Conservation (phyloP, 257 asterid genomes). For the Mentha longifolia region DNA sequence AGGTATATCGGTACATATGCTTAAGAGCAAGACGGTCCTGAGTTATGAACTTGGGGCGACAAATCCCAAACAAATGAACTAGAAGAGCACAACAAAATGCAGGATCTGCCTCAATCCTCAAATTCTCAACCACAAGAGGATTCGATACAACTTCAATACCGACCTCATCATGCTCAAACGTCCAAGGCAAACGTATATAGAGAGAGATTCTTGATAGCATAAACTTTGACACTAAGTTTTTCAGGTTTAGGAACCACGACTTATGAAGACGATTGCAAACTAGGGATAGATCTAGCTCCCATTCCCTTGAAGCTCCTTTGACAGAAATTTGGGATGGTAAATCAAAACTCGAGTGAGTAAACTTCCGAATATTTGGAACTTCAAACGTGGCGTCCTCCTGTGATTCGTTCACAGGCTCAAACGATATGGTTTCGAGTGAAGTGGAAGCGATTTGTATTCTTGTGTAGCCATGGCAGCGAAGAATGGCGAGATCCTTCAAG, state of each 20-base stretch:
- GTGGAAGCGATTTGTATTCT: too few species aligned
- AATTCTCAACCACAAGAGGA: not conserved
- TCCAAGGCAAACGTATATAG: not conserved
- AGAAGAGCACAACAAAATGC: not conserved
- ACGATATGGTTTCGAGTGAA: not conserved
- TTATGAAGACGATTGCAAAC: too few species aligned
- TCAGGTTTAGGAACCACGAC: not conserved
- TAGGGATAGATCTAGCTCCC: too few species aligned
- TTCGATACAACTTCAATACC: too few species aligned
- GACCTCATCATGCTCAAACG: too few species aligned
- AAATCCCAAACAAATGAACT: not conserved
- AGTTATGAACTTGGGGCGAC: not conserved
- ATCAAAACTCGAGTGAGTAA: not conserved
- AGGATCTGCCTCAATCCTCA: not conserved
- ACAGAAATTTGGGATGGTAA: not conserved
- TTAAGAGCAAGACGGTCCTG: too few species aligned
- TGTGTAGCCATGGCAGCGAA: not conserved
- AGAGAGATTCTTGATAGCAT: not conserved
- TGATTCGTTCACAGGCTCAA: not conserved
- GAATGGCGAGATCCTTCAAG: conserved; percentile 9
- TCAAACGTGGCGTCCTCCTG: not conserved
- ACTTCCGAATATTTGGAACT: not conserved
- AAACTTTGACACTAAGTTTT: not conserved
- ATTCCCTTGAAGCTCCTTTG: too few species aligned
- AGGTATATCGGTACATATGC: too few species aligned